phyloP scores from a whole-genome alignment of 352 stramenopile genomes.

The Phytophthora palmivora region DNA sequence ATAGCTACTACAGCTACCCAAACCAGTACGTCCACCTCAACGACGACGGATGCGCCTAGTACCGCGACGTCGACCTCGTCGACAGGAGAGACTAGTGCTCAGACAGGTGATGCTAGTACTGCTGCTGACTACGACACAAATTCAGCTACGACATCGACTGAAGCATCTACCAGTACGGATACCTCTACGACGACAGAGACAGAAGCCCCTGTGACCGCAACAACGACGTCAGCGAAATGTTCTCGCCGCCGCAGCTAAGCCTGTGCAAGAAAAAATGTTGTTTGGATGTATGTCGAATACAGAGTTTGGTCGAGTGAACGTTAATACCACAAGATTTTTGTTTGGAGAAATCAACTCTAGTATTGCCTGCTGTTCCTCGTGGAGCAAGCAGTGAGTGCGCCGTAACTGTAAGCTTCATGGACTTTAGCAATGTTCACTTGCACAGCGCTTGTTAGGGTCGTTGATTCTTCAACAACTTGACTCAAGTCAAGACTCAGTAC shows the following conservation, averaged over 20 bases:
- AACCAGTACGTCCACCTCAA: constrained; percentile 1
- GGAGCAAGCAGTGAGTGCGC: constrained; percentile 6
- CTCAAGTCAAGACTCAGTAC: too few relatives aligned
- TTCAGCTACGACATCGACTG: constrained; percentile 9
- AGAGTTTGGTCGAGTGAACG: constrained; percentile 1
- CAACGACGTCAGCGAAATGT: constrained; percentile 22
- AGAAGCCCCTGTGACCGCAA: constrained; percentile 15
- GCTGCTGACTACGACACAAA: constrained; percentile 23
- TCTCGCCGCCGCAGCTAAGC: constrained; percentile 28
- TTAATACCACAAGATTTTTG: too few relatives aligned
- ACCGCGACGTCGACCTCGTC: constrained; percentile 20
- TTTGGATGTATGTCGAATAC: constrained; percentile 26
- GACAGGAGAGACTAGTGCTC: constrained; percentile 13
- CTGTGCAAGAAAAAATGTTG: constrained; percentile 3
- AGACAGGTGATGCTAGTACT: constrained; percentile 15
- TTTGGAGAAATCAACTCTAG: not conserved
- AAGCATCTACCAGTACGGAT: constrained; percentile 18
- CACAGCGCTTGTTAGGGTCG: not conserved
- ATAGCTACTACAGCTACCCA: constrained; percentile 12
- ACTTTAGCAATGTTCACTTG: not conserved
- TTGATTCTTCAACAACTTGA: not conserved
- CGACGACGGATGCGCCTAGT: constrained; percentile 7
- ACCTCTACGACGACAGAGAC: constrained; percentile 24
- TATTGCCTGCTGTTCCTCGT: constrained; percentile 8
- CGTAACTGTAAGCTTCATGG: not conserved